Base-by-base conservation (phyloP, 148 eudicot species). In the Rhododendron ferrugineum region DNA sequence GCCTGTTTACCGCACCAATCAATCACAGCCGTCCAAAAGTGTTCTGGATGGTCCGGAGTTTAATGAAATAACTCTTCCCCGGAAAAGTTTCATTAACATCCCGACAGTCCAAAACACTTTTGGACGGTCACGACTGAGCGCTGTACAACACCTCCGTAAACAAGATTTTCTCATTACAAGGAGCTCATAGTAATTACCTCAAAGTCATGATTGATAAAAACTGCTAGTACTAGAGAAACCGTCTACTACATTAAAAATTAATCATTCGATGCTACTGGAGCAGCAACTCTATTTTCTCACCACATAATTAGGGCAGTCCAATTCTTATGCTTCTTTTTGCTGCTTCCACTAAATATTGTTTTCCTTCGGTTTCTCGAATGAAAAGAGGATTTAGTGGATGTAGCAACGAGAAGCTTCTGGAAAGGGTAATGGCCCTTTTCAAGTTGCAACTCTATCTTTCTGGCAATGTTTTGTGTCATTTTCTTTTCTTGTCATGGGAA, bases 381-480 rank as follows among this genome's bases (percentile, higher is more conserved):
- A 89, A 86, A 85, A 37, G 85, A 93, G 91, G 80, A 86, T 89
- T 90, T 92, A 95, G 98, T 95, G 94, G 98, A 94, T 90, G 98
- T 95, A 91, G 95, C 99, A 93, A 95, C 80, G 98, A 93, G 92
- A 95, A 93, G 98, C 97, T 94, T 56, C n/a, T 93, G 94, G 90
- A 92, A 93, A 88, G 89, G 85, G 89, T 88, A 85, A 46, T 89
- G 80, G 80, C 89, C 92, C 89, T 88, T 86, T 89, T 76, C 83
- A 70, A 85, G 83, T 80, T 85, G 84, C 82, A 42, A 34, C 60
- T 74, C 50, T 54, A 18, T 74, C 40, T 82, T 76, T 83, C 44
- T 46, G 30, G 36, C 77, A 74, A 34, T 74, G 46, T 16, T 26
- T 30, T 74, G 40, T 16, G 47, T 16, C 6, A 74, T 37, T 3